Percentiles rank a stretch among this genome's conserved stretches.
phyloP scores from a whole-genome alignment of 2,329 filamentous ascomycete species.

The Sphaerostilbella broomeana region DNA sequence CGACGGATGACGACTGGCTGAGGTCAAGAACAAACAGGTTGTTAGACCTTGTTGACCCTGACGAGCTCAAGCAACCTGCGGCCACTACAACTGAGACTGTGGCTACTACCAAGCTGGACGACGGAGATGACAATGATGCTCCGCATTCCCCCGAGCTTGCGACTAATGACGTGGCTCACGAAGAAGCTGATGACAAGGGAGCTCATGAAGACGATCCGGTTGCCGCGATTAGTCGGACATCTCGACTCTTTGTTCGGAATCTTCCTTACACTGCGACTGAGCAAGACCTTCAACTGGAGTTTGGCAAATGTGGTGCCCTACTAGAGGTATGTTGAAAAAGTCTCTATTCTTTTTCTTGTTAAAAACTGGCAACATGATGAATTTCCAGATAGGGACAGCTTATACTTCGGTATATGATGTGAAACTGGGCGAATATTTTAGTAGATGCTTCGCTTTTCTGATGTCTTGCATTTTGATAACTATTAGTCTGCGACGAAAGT shows the following conservation, averaged over 20 bases:
- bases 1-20: conserved; percentile 85
- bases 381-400: conserved; percentile 99
- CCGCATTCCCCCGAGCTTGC: conserved; percentile 22
- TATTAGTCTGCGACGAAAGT: conserved; percentile 15
- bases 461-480: conserved; percentile 31
- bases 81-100: conserved; percentile 9
- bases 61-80: conserved; percentile 38
- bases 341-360: conserved; percentile 9
- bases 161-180: conserved; percentile 21
- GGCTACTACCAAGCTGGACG: conserved; percentile 15
- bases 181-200: conserved; percentile 21
- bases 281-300: conserved; percentile 66
- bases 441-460: conserved; percentile 98
- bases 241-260: conserved; percentile 82
- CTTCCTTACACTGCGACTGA: conserved; percentile 74
- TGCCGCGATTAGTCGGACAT: conserved; percentile 62
- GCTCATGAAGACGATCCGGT: conserved; percentile 31
- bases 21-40: conserved; percentile 81
- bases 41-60: conserved; percentile 75
- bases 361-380: conserved; percentile 66
- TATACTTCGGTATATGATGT: conserved; percentile 90
- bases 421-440: conserved; percentile 96
- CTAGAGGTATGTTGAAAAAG: conserved; percentile 68
- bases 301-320: conserved; percentile 65
- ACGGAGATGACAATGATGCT: conserved; percentile 17